Conservation (phyloP, 176 grass and related monocot genomes). For the Oryza australiensis region DNA sequence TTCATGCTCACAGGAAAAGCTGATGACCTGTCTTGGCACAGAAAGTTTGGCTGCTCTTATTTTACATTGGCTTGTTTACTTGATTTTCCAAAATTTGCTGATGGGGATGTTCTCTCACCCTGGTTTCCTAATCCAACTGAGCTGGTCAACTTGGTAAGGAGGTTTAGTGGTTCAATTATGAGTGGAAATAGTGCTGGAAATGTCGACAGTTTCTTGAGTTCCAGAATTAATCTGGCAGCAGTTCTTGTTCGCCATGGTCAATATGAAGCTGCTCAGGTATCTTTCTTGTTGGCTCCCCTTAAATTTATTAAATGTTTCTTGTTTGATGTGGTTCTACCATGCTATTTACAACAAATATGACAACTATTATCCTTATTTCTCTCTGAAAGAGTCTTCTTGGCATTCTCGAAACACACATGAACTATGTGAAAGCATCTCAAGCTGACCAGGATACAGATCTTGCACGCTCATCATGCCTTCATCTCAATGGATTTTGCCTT, state of each 20-base stretch:
- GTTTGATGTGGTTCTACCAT: constrained; percentile 12
- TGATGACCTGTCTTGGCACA: constrained; percentile 63
- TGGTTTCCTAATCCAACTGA: constrained; percentile 60
- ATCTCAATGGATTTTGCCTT: constrained; percentile 93
- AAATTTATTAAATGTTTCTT: constrained; percentile 28
- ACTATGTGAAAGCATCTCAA: constrained; percentile 53
- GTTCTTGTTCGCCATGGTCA: constrained; percentile 68
- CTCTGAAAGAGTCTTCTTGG: constrained; percentile 64
- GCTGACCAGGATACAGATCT: constrained; percentile 44
- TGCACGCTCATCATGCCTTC: constrained; percentile 58
- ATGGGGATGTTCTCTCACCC: constrained; percentile 40
- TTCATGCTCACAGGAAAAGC: constrained; percentile 57
- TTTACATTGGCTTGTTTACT: constrained; percentile 92
- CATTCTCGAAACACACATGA: constrained; percentile 69
- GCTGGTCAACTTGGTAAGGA: constrained; percentile 59
- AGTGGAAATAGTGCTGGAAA: constrained; percentile 36
- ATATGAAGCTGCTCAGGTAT: constrained; percentile 90
- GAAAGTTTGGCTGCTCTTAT: constrained; percentile 75
- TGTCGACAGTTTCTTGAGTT: constrained; percentile 43
- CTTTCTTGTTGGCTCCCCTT: constrained; percentile 8
- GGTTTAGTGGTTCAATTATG: constrained; percentile 70
- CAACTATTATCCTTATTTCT: constrained; percentile 21
- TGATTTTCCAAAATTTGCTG: constrained; percentile 70
- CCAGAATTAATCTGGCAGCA: constrained; percentile 55
- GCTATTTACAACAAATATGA: constrained; percentile 21